phyloP scores from a whole-genome alignment of 768 basidiomycete genomes.

The Termitomyces sp. region DNA sequence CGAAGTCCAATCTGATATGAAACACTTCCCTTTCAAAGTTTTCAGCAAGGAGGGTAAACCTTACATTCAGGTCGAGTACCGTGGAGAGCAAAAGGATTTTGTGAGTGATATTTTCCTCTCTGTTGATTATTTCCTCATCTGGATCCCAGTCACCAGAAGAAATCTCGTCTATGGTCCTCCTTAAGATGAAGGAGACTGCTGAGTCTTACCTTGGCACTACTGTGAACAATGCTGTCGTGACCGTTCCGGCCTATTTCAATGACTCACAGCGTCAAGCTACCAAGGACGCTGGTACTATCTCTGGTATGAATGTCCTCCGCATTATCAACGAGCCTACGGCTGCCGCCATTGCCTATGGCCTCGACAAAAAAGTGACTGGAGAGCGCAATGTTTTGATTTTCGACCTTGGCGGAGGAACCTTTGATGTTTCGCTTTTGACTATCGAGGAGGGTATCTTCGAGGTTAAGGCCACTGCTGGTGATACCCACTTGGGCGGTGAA shows the following conservation, averaged over 20 bases:
- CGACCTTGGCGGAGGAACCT: slow-evolving; percentile 97
- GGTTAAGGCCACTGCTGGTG: slow-evolving; percentile 97
- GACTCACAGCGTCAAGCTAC: slow-evolving; percentile 98
- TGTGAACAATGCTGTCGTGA: slow-evolving; percentile 89
- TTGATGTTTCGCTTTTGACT: slow-evolving; percentile 94
- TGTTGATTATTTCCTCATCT: slow-evolving; percentile 5
- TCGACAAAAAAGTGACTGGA: slow-evolving; percentile 86
- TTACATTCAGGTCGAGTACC: slow-evolving; percentile 84
- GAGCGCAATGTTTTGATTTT: slow-evolving; percentile 98
- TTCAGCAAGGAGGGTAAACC: slow-evolving; percentile 86
- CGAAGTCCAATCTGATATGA: slow-evolving; percentile 78
- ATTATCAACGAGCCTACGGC: slow-evolving; percentile 99
- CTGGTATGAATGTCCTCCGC: slow-evolving; percentile 93
- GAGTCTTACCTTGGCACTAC: slow-evolving; percentile 90
- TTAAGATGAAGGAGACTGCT: slow-evolving; percentile 98
- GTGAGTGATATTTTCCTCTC: slow-evolving; percentile 36
- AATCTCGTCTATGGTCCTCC: slow-evolving; percentile 95
- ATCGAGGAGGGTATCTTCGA: slow-evolving; percentile 98
- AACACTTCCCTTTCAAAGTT: slow-evolving; percentile 95
- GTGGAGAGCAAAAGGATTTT: slow-evolving; percentile 91
- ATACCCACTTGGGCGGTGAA: slow-evolving; percentile 97
- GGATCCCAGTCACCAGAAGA: slow-evolving; percentile 81
- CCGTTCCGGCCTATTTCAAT: slow-evolving; percentile 98
- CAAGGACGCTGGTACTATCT: slow-evolving; percentile 94
- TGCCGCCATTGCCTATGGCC: slow-evolving; percentile 97